These are phyloP conservation scores for Exsudoporus frostii DNA, from an alignment of 768 basidiomycete genomes.

Conservation along the genomic window DNA sequence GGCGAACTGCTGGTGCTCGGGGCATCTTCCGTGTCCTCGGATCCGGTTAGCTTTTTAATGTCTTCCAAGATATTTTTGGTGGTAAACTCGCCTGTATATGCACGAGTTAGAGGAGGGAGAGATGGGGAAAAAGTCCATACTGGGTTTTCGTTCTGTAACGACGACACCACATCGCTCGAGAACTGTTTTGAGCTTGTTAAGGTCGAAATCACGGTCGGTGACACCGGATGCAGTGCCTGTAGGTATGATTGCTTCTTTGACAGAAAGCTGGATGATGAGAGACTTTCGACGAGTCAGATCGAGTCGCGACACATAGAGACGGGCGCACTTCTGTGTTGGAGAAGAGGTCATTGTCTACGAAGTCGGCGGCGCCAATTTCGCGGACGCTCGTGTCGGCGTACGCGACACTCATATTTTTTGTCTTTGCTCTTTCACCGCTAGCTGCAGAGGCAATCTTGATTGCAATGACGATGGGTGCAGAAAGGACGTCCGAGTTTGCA, in stretches of 20 bases:
- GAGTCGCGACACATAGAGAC: background rate
- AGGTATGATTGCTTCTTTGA: conserved; percentile 91
- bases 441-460: conserved; percentile 69
- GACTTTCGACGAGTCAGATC: conserved; percentile 49
- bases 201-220: conserved; percentile 81
- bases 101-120: background rate
- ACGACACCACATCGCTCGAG: conserved; percentile 90
- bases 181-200: conserved; percentile 81
- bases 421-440: conserved; percentile 52
- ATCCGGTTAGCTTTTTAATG: conserved; percentile 44
- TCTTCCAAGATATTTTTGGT: conserved; percentile 79
- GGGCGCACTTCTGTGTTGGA: conserved; percentile 83
- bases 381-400: conserved; percentile 89
- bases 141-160: conserved; percentile 83
- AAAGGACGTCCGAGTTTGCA: conserved; percentile 68
- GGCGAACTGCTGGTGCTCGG: conserved; percentile 13
- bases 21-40: conserved; percentile 23
- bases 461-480: conserved; percentile 87
- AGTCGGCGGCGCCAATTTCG: conserved; percentile 86
- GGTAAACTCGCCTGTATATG: conserved; percentile 71
- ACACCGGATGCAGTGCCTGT: conserved; percentile 68
- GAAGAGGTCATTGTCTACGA: conserved; percentile 91
- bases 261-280: conserved; percentile 90
- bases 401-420: conserved; percentile 77
- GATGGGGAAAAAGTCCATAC: conserved; percentile 40